phyloP scores from a whole-genome alignment of 2,329 filamentous ascomycete genomes.

The Zalaria obscura region DNA sequence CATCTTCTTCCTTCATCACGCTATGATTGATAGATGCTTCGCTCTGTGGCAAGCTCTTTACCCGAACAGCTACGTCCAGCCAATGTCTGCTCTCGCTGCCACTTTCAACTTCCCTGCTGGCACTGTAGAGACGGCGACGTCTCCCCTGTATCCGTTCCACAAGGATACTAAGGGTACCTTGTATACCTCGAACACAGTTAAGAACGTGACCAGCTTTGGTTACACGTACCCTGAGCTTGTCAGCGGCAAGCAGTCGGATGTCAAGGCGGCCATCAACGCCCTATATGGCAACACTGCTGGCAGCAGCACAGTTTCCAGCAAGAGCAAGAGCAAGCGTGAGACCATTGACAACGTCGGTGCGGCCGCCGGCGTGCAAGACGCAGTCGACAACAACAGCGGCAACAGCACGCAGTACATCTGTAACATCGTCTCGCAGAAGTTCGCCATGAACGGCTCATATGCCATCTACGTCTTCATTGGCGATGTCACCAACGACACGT shows the following conservation, averaged over 20 bases:
- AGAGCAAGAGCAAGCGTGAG: neutral
- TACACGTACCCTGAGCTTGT: constrained; percentile 61
- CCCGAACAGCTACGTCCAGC: constrained; percentile 50
- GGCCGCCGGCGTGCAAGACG: neutral
- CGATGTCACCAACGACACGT: constrained; percentile 25
- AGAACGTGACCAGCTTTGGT: constrained; percentile 47
- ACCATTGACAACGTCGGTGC: neutral
- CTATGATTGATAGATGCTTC: constrained; percentile 59
- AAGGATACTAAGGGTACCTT: constrained; percentile 42
- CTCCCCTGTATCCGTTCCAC: constrained; percentile 53
- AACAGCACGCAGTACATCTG: constrained; percentile 46
- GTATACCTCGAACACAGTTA: constrained; percentile 52
- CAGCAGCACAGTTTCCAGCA: constrained; percentile 5
- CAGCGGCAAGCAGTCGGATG: constrained; percentile 24
- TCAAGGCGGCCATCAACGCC: constrained; percentile 42
- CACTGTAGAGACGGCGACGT: constrained; percentile 22
- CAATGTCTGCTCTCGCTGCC: constrained; percentile 35
- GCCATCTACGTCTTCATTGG: constrained; percentile 57
- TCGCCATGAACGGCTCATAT: constrained; percentile 47
- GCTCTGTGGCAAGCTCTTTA: constrained; percentile 67
- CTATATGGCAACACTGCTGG: constrained; percentile 40
- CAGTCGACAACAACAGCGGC: neutral
- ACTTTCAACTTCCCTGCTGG: constrained; percentile 48
- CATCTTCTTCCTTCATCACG: constrained; percentile 63
- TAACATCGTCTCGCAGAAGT: constrained; percentile 49